phyloP scores from a whole-genome alignment of 768 basidiomycete species.

The Tremella fuciformis region DNA sequence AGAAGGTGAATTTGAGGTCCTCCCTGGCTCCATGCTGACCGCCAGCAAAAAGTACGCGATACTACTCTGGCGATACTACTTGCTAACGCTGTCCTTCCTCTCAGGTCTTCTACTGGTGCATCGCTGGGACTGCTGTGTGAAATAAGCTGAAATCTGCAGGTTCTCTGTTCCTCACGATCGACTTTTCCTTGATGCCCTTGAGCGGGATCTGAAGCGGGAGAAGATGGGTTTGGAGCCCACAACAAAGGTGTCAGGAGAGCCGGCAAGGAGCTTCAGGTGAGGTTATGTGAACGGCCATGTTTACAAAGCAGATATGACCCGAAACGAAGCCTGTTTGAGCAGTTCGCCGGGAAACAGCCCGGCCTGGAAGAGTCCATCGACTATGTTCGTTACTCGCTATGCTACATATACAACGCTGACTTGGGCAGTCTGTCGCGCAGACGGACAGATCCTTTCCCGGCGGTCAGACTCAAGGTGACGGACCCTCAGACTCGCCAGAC shows the following conservation, averaged over 20 bases:
- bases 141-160: conserved; percentile 56
- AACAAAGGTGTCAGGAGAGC: conserved; percentile 71
- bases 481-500: no score
- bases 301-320: conserved; percentile 63
- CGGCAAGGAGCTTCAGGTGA: conserved; percentile 73
- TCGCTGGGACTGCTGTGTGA: neutral
- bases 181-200: conserved; percentile 92
- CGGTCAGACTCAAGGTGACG: no score
- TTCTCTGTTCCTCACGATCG: conserved; percentile 96
- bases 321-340: conserved; percentile 79
- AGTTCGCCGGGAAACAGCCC: conserved; percentile 60
- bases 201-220: conserved; percentile 92
- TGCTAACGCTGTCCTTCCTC: neutral
- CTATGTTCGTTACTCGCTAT: conserved; percentile 7
- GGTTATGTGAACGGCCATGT: conserved; percentile 7
- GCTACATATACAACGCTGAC: neutral
- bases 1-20: conserved; percentile 62
- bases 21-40: neutral
- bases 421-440: no score
- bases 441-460: no score
- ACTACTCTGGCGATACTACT: neutral
- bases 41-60: conserved; percentile 40
- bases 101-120: conserved; percentile 94
- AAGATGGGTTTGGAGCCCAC: conserved; percentile 86
- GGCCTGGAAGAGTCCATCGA: conserved; percentile 24